Evolutionary conservation across 2,329 filamentous ascomycete genomes (phyloP).

Genomic region (Fusarium anguioides): DNA sequence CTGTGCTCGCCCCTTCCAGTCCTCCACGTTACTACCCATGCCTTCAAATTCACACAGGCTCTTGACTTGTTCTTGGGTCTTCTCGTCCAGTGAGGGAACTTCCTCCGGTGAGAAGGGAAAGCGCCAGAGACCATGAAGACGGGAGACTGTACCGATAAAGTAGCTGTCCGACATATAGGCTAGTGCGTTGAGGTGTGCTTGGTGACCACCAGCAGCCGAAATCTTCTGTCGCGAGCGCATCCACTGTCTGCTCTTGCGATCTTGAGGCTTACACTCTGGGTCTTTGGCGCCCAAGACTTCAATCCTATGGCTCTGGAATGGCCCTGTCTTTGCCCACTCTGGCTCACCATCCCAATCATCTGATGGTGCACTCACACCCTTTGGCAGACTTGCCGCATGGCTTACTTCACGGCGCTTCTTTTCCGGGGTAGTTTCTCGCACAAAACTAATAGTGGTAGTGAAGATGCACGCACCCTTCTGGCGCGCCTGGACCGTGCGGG

Average conservation of each 20-base stretch:
- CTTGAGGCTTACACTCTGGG: constrained; percentile 65
- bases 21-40: constrained; percentile 55
- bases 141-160: constrained; percentile 89
- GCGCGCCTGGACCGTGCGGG: constrained; percentile 93
- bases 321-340: constrained; percentile 61
- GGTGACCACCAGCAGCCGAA: constrained; percentile 75
- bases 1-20: constrained; percentile 63
- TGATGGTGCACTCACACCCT: constrained; percentile 51
- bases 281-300: constrained; percentile 52
- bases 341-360: constrained; percentile 58
- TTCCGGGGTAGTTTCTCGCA: constrained; percentile 70
- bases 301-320: constrained; percentile 60
- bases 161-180: constrained; percentile 94
- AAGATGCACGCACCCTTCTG: constrained; percentile 92
- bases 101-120: constrained; percentile 68
- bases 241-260: constrained; percentile 79
- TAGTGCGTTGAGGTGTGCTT: constrained; percentile 86
- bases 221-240: constrained; percentile 80
- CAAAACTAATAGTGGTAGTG: constrained; percentile 93
- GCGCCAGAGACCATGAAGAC: constrained; percentile 83
- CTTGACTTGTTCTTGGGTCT: constrained; percentile 52
- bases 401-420: constrained; percentile 67
- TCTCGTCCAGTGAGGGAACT: constrained; percentile 62
- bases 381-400: constrained; percentile 73
- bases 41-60: constrained; percentile 57